Base-by-base conservation (phyloP, 2,329 filamentous ascomycete species). In the Neofusicoccum sp. region DNA sequence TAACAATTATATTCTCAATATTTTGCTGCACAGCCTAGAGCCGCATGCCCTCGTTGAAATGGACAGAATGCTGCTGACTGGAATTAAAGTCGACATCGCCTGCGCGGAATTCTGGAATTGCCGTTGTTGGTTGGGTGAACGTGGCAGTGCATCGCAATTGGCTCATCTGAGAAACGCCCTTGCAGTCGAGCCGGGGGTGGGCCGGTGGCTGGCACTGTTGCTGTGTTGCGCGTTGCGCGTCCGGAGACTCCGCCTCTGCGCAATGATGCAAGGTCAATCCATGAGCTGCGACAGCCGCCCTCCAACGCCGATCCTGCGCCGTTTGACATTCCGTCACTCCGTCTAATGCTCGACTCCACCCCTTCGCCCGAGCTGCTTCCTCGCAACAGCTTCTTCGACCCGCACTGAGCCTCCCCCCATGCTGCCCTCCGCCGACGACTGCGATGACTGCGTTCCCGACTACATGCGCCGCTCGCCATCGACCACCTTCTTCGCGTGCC, bases 381-480 rank as follows among this genome's bases (percentile, higher is more conserved):
- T 12, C 31, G 30, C 54, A 3, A n/a, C 40, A 9, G 26, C 47
- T 16, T 40, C 38, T 30, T 31, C 58, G 26, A 11, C 30, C 28
- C 45, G 14, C 45, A 8, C 24, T 30, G 26, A 43, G 33, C 30
- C 49, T 51, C 28, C 45, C 24, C 65, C 64, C 60, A 75, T 76
- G 72, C 58, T 73, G 64, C 69, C 70, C 54, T 59, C 68, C 41
- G 71, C 74, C 66, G 78, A 79, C 66, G 70, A 74, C 63, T 89
- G 86, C 79, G 80, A 80, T 71, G 81, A 82, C 68, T 85, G 85
- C 75, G 77, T 79, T 62, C 88, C 86, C 69, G 77, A 79, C 63
- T 79, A 78, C 67, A 48, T 61, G 59, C 59, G 59, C 33, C 74
- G 73, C 44, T 76, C 81, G 33, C 68, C 81, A 36, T 76, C 81